Conservation (phyloP, 164 flowering plant species). For the Saururus chinensis region DNA sequence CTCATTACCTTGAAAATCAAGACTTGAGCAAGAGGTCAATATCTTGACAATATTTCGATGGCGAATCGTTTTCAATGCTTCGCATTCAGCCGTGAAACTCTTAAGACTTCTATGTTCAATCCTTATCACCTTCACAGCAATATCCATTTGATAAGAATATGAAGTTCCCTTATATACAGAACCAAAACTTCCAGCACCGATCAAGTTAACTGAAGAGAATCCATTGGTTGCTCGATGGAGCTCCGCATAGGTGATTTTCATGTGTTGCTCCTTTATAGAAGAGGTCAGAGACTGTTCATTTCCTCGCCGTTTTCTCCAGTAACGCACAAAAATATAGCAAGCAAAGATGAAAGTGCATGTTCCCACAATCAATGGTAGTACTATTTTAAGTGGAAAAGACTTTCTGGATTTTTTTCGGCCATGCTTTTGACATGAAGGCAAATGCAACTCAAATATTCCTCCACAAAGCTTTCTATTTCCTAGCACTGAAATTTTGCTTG, state of each 20-base stretch:
- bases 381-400: not conserved
- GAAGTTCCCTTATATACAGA: constrained; percentile 4
- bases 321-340: no score
- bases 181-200: constrained; percentile 6
- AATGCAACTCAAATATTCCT: constrained; percentile 14
- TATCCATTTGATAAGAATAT: not conserved
- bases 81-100: constrained; percentile 25
- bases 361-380: not conserved
- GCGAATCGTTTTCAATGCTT: constrained; percentile 18
- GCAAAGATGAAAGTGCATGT: not conserved
- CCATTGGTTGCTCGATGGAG: constrained; percentile 1
- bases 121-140: constrained; percentile 11
- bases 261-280: not conserved
- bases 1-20: constrained; percentile 11
- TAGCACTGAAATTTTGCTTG: not conserved
- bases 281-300: not conserved
- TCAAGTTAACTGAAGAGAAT: not conserved
- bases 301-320: not conserved
- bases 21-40: constrained; percentile 16
- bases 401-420: not conserved
- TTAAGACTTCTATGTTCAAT: constrained; percentile 11
- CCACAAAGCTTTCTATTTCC: constrained; percentile 6
- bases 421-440: constrained; percentile 14
- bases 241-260: not conserved
- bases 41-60: constrained; percentile 31